phyloP scores from a whole-genome alignment of 2,329 filamentous ascomycete species.

The Xylaria sp. region DNA sequence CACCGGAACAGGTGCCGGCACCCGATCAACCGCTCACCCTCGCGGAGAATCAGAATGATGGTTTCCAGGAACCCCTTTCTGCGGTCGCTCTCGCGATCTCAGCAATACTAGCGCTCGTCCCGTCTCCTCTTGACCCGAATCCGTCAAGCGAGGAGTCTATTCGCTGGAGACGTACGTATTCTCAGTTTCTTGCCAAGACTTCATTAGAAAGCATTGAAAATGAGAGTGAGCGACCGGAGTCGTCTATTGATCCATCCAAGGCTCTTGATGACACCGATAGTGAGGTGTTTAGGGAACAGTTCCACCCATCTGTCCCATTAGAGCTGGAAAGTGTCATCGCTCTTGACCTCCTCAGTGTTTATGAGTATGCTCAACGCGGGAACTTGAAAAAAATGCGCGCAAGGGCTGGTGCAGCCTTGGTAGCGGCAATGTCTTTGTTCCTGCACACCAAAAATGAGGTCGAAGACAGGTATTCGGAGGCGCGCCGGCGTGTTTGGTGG shows the following conservation, averaged over 20 bases:
- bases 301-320: conserved; percentile 57
- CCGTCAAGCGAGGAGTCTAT: conserved; percentile 54
- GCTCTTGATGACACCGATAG: conserved; percentile 54
- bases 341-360: conserved; percentile 59
- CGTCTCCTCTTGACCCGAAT: conserved; percentile 54
- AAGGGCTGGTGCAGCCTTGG: conserved; percentile 59
- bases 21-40: conserved; percentile 50
- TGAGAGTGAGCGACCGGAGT: conserved; percentile 59
- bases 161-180: conserved; percentile 57
- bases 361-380: conserved; percentile 64
- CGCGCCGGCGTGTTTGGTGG: conserved; percentile 62
- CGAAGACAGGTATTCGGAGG: conserved; percentile 57
- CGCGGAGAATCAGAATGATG: conserved; percentile 51
- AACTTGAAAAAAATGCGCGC: conserved; percentile 64
- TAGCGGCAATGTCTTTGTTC: conserved; percentile 57
- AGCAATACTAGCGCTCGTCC: conserved; percentile 60
- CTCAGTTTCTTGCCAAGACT: conserved; percentile 60
- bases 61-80: conserved; percentile 54
- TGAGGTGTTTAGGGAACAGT: conserved; percentile 51
- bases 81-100: conserved; percentile 59
- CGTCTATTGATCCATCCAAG: conserved; percentile 56
- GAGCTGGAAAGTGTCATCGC: conserved; percentile 61
- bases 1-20: conserved; percentile 51
- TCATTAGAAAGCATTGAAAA: conserved; percentile 60
- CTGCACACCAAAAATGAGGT: conserved; percentile 54